A percentile compares a stretch with the other conserved stretches of the same genome.
Conservation (phyloP, 2,329 filamentous ascomycete genomes). For the Alternaria burnsii region DNA sequence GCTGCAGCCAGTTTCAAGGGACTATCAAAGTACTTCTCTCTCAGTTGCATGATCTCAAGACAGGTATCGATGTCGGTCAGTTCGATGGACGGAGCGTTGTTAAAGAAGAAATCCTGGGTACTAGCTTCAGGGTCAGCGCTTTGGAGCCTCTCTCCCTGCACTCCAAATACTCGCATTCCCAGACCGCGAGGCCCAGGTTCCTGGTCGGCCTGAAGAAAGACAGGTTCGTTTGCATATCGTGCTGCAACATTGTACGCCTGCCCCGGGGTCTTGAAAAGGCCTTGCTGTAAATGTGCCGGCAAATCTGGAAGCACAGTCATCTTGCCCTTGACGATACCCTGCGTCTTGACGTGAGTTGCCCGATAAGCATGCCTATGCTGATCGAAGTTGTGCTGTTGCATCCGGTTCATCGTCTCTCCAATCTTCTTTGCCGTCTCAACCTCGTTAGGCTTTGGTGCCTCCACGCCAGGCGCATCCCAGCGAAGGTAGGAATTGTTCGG, state of each 20-base stretch:
- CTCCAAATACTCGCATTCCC: constrained; percentile 48
- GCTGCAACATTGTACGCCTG: constrained; percentile 47
- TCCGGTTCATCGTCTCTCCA: constrained; percentile 48
- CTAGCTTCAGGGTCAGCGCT: constrained; percentile 16
- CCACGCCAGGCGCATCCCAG: constrained; percentile 48
- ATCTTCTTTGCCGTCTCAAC: constrained; percentile 48
- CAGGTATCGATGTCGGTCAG: constrained; percentile 43
- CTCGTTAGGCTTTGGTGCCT: constrained; percentile 42
- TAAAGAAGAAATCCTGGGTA: constrained; percentile 45
- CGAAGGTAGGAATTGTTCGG: constrained; percentile 32
- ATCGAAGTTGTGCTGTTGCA: constrained; percentile 54
- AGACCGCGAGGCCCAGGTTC: constrained; percentile 24
- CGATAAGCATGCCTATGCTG: constrained; percentile 50
- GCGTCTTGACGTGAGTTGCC: constrained; percentile 44
- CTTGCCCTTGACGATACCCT: constrained; percentile 36
- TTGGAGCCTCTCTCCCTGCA: constrained; percentile 40
- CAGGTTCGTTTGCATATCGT: constrained; percentile 50
- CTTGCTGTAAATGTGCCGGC: constrained; percentile 47
- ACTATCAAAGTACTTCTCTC: constrained; percentile 39
- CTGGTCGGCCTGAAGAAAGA: constrained; percentile 50
- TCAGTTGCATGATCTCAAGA: constrained; percentile 43
- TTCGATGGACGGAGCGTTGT: constrained; percentile 45
- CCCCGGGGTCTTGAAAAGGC: constrained; percentile 47
- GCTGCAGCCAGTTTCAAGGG: background rate
- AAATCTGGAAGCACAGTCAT: constrained; percentile 24